These are phyloP conservation scores for Mantamonas sphyraenae DNA, from an alignment of 78 protist species.

Conservation along the genomic window DNA sequence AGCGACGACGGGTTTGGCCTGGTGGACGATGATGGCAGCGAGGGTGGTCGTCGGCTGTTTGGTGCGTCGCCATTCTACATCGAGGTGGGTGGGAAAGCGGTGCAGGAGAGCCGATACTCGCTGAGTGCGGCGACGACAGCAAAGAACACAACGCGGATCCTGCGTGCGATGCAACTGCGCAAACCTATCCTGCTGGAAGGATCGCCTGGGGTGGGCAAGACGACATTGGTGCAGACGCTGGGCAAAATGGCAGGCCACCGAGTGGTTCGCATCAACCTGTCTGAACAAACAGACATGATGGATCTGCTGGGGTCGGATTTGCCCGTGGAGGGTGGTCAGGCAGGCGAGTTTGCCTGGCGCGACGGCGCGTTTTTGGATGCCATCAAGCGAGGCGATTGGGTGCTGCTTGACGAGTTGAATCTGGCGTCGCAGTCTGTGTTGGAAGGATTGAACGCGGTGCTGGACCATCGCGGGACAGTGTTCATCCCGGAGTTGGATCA, in stretches of 20 bases:
- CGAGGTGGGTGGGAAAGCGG: background rate
- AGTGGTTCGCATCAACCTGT: slow-evolving; percentile 94
- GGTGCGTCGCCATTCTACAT: slow-evolving; percentile 69
- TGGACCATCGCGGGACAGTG: slow-evolving; percentile 92
- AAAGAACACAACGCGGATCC: slow-evolving; percentile 67
- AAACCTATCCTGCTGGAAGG: slow-evolving; percentile 79
- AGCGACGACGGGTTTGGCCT: no score
- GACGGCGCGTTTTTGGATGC: slow-evolving; percentile 81
- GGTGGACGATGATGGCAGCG: slow-evolving; percentile 1
- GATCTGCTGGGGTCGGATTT: slow-evolving; percentile 96
- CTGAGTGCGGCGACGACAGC: slow-evolving; percentile 85
- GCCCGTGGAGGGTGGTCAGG: slow-evolving; percentile 86
- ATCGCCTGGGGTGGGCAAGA: slow-evolving; percentile 99
- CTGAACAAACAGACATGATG: slow-evolving; percentile 98
- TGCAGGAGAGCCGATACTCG: slow-evolving; percentile 10
- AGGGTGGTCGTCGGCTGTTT: slow-evolving; percentile 17
- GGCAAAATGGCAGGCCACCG: slow-evolving; percentile 61
- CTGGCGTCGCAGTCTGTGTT: slow-evolving; percentile 98
- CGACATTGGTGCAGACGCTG: slow-evolving; percentile 86
- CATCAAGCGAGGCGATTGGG: slow-evolving; percentile 89
- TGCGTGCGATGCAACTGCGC: slow-evolving; percentile 83
- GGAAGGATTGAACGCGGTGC: slow-evolving; percentile 97
- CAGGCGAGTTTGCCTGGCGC: slow-evolving; percentile 90
- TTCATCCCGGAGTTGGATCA: slow-evolving; percentile 91
- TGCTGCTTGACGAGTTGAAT: slow-evolving; percentile 98